A percentile compares a stretch with the other conserved stretches of the same genome.
Evolutionary conservation across 2,329 filamentous ascomycete species (phyloP).

Genomic region (Talaromyces funiculosus): DNA sequence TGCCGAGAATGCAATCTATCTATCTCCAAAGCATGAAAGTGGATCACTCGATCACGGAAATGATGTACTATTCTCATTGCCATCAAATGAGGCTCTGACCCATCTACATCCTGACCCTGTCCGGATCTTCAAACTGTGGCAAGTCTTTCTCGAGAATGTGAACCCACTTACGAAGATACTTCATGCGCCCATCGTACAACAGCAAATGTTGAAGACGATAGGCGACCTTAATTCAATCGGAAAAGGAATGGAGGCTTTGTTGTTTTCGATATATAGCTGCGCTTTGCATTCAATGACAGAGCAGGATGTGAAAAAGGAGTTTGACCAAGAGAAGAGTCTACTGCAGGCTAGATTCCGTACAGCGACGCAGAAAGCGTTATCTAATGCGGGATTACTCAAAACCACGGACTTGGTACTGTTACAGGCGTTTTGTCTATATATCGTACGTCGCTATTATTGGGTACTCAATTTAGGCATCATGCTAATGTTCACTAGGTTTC

Average conservation of each 20-base stretch:
- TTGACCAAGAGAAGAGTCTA: constrained; percentile 48
- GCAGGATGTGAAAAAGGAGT: constrained; percentile 37
- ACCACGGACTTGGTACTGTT: constrained; percentile 57
- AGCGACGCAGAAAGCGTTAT: constrained; percentile 58
- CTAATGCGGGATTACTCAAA: constrained; percentile 57
- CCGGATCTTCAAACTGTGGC: constrained; percentile 53
- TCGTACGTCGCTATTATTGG: neutral
- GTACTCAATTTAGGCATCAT: neutral
- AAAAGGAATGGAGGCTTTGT: constrained; percentile 50
- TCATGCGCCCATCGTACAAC: constrained; percentile 52
- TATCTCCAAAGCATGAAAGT: neutral
- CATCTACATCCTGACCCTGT: constrained; percentile 24
- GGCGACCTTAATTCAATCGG: constrained; percentile 46
- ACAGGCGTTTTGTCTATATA: constrained; percentile 58
- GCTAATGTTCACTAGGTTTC: neutral
- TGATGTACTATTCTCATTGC: neutral
- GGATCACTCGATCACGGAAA: constrained; percentile 1
- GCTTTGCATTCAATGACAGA: constrained; percentile 41
- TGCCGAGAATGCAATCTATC: neutral
- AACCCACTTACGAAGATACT: constrained; percentile 57
- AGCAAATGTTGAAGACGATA: constrained; percentile 47
- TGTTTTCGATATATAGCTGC: constrained; percentile 59
- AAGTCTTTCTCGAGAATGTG: constrained; percentile 56
- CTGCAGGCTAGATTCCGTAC: constrained; percentile 55
- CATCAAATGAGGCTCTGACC: neutral